Percentiles rank a stretch among this genome's conserved stretches.
These are phyloP conservation scores for Colletotrichum sp. DNA, from an alignment of 2,329 filamentous ascomycete species.

Conservation along the genomic window DNA sequence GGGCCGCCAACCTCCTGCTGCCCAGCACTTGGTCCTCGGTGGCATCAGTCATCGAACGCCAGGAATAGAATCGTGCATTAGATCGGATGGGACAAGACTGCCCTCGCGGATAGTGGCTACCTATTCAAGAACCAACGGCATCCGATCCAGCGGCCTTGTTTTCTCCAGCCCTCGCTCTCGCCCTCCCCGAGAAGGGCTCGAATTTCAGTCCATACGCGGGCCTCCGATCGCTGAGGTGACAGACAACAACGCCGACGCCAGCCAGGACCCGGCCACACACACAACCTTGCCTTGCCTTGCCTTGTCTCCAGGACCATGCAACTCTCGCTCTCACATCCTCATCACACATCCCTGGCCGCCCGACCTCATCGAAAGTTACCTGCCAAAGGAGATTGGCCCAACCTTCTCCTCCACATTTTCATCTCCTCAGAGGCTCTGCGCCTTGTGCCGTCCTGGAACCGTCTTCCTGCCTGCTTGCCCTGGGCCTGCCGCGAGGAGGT, in stretches of 20 bases:
- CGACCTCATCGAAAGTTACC: not conserved
- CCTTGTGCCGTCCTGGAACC: not conserved
- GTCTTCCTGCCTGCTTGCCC: not conserved
- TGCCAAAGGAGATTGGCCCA: not conserved
- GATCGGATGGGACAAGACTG: not conserved
- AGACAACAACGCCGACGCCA: not conserved
- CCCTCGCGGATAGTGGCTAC: not conserved
- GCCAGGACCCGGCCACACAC: not conserved
- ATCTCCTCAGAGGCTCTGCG: not conserved
- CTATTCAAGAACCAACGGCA: constrained; percentile 9
- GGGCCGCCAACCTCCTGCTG: not conserved
- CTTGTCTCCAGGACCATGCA: not conserved
- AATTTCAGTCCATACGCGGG: not conserved
- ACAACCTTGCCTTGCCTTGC: not conserved
- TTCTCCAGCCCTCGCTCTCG: not conserved
- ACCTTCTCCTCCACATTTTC: not conserved
- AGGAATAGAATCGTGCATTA: constrained; percentile 17
- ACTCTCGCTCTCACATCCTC: not conserved
- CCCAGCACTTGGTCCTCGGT: not conserved
- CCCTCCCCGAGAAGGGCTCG: constrained; percentile 1
- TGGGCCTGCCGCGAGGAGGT: not conserved
- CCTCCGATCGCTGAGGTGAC: not conserved
- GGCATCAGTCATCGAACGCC: not conserved
- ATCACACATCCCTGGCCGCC: not conserved
- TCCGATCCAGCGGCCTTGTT: not conserved